These are phyloP conservation scores for Saccharomyces hybrid DNA, from an alignment of 1,139 yeast species.

Conservation along the genomic window DNA sequence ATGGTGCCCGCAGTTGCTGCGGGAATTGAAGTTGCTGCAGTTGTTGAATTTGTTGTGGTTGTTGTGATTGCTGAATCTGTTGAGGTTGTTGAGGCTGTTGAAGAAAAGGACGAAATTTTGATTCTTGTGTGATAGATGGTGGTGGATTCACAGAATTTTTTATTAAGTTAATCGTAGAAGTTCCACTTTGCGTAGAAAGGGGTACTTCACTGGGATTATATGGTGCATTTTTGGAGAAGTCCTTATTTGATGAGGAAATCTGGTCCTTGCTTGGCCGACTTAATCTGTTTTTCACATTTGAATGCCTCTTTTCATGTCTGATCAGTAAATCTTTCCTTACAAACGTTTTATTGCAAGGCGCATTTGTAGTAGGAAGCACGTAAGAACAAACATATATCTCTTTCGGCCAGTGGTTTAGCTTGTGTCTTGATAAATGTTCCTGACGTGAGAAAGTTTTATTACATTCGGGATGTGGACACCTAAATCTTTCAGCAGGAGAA, in stretches of 20 bases:
- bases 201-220: background rate
- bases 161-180: background rate
- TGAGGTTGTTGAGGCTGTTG: conserved; percentile 8
- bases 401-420: conserved; percentile 36
- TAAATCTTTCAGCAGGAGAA: conserved; percentile 13
- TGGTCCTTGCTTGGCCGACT: background rate
- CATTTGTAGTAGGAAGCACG: conserved; percentile 24
- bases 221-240: background rate
- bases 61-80: background rate
- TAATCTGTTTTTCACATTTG: conserved; percentile 7
- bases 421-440: conserved; percentile 35
- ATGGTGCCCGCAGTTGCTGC: conserved; percentile 3
- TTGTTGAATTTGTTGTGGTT: conserved; percentile 3
- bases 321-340: conserved; percentile 48
- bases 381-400: conserved; percentile 43
- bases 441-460: conserved; percentile 33
- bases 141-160: conserved; percentile 4
- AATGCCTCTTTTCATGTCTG: conserved; percentile 48
- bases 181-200: background rate
- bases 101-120: conserved; percentile 3
- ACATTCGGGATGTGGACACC: conserved; percentile 38
- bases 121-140: background rate
- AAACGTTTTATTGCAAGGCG: conserved; percentile 48
- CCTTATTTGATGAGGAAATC: conserved; percentile 2
- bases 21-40: conserved; percentile 7